Conservation (phyloP, 1,284 basidiomycete genomes). For the Apiotrichum siamense region DNA sequence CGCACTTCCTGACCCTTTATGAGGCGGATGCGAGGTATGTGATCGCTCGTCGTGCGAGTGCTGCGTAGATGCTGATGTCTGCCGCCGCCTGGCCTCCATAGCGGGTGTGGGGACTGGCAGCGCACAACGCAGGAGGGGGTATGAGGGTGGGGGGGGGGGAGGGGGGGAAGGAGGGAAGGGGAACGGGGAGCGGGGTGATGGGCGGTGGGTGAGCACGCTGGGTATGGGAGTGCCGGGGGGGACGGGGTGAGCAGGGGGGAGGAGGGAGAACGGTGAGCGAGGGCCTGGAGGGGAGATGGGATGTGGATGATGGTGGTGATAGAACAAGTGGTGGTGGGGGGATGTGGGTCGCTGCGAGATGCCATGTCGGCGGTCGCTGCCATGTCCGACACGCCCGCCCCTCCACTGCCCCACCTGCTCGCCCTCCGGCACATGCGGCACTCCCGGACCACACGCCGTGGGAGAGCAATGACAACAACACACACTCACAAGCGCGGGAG, state of each 20-base stretch:
- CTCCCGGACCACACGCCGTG: too few species aligned
- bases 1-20: conserved; percentile 16
- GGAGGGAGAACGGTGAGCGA: neutral
- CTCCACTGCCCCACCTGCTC: too few species aligned
- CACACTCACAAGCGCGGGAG: too few species aligned
- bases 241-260: neutral
- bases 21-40: neutral
- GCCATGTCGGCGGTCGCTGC: too few species aligned
- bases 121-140: too few species aligned
- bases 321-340: neutral
- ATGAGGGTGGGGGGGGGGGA: neutral
- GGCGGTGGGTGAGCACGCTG: neutral
- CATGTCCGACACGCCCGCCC: too few species aligned
- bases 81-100: conserved; percentile 22
- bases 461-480: too few species aligned
- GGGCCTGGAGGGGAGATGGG: neutral
- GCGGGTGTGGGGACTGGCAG: conserved; percentile 5
- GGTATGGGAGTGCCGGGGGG: too few species aligned
- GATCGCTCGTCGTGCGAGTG: conserved; percentile 15
- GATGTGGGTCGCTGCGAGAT: neutral
- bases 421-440: too few species aligned
- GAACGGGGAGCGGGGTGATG: neutral
- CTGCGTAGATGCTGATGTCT: conserved; percentile 19
- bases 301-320: neutral
- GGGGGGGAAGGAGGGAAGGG: neutral